Base-by-base conservation (phyloP, 2,329 filamentous ascomycete species). In the Neurospora crassa region DNA sequence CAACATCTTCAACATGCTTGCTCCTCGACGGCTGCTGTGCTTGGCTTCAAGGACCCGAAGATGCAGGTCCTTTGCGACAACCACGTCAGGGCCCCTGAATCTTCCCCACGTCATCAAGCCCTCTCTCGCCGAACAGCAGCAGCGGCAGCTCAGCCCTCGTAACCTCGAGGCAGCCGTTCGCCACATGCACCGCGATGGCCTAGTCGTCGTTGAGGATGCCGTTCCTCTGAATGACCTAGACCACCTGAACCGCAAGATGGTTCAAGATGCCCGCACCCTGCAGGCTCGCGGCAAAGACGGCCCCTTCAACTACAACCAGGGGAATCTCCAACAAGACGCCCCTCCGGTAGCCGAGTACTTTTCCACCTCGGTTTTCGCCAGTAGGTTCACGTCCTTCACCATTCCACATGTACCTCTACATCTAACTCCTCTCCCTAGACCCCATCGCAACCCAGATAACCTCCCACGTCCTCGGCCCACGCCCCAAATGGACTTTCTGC, bases 291-390 rank as follows among this genome's bases (percentile, higher is more conserved):
- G 87, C 1, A 83, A 88, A 24, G 82, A 87, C 18, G 83, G 84
- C 0, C 87, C 86, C 0, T 90, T 85, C 80, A 90, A 90, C 74
- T 90, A 90, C 76, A 89, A 90, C 75, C 83, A 83, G 68, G 87
- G 86, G 1, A 90, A 89, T 73, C 80, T 89, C 42, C 88, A 90
- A 73, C 88, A 90, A 76, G 87, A 89, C 73, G 82, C 88, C 0
- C 87, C 86, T 0, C 83, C 86, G 2, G 83, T 84, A 0, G 78
- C 79, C 0, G 78, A 85, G 63, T 84, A 82, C 73, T 87, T 88
- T 70, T 79, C 82, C 20, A 78, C 81, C 0, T 79, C 79, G 4
- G 85, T 90, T 37, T 88, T 89, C 71, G 77, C 85, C 12, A 90
- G 87, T 88, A 78, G 69, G 80, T 45, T n/a, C 24, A 34, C 40